phyloP scores from a whole-genome alignment of 805 yeast species.

The Yarrowia sp. region DNA sequence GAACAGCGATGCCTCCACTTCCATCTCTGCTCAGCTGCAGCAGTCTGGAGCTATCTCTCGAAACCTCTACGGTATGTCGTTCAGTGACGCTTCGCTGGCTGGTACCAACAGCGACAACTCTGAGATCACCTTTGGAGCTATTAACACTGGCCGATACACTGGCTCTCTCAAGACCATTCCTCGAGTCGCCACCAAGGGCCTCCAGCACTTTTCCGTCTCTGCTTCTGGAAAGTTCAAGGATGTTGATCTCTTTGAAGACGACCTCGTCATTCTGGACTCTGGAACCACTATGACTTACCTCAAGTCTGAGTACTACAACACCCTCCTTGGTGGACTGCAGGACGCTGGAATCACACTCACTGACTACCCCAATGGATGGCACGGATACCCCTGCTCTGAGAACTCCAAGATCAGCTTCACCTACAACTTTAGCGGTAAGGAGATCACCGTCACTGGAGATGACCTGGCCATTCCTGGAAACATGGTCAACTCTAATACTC shows the following conservation, averaged over 20 bases:
- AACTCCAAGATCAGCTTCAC: conserved; percentile 47
- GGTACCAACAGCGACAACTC: conserved; percentile 6
- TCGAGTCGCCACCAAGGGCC: conserved; percentile 33
- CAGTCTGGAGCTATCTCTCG: not conserved
- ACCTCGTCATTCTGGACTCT: conserved; percentile 44
- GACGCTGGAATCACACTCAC: conserved; percentile 53
- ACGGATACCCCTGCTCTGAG: conserved; percentile 10
- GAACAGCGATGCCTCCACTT: not conserved
- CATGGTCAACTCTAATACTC: not conserved
- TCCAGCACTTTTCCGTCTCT: conserved; percentile 34
- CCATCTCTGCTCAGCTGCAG: conserved; percentile 14
- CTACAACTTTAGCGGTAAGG: conserved; percentile 60
- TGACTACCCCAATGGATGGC: not conserved
- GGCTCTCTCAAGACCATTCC: conserved; percentile 51
- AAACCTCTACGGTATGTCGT: conserved; percentile 13
- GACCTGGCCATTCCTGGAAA: not conserved
- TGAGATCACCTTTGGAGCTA: conserved; percentile 56
- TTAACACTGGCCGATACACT: conserved; percentile 57
- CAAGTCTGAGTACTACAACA: conserved; percentile 45
- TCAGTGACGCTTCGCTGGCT: not conserved
- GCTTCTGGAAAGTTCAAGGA: conserved; percentile 13
- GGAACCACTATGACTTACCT: conserved; percentile 45
- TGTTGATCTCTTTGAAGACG: conserved; percentile 29
- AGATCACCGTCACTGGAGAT: conserved; percentile 3
- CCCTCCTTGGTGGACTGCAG: conserved; percentile 50